Evolutionary conservation across 768 basidiomycete species (phyloP).

Genomic region (Lactarius quietus): DNA sequence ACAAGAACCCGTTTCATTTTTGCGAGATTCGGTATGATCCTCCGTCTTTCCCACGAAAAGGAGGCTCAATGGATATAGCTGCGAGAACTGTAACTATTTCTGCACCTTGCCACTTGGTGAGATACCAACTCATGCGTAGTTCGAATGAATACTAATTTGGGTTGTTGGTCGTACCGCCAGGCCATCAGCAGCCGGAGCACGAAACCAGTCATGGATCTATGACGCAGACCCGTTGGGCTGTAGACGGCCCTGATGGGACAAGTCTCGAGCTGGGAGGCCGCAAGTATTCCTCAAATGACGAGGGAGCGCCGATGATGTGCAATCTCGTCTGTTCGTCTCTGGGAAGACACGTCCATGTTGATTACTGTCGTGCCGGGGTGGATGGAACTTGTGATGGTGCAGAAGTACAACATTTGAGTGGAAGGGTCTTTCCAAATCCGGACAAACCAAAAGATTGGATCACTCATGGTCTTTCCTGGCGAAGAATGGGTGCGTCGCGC

Average conservation of each 20-base stretch:
- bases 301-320: not conserved
- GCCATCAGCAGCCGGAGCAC: conserved; percentile 53
- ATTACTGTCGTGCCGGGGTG: not conserved
- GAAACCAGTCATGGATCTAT: conserved; percentile 63
- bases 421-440: not conserved
- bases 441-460: not conserved
- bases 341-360: conserved; percentile 53
- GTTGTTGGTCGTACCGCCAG: conserved; percentile 32
- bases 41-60: not conserved
- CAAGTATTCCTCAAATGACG: conserved; percentile 44
- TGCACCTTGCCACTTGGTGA: not conserved
- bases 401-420: not conserved
- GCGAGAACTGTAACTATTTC: not conserved
- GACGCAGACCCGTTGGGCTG: conserved; percentile 52
- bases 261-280: conserved; percentile 51
- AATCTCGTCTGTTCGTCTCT: conserved; percentile 40
- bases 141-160: not conserved
- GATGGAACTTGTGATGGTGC: not conserved
- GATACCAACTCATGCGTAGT: not conserved
- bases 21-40: conserved; percentile 38
- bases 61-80: not conserved
- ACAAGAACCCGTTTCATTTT: conserved; percentile 46
- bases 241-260: conserved; percentile 49
- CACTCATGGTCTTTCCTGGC: not conserved
- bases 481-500: not conserved